Base-by-base conservation (phyloP, 768 basidiomycete species). In the Trametes villosa region DNA sequence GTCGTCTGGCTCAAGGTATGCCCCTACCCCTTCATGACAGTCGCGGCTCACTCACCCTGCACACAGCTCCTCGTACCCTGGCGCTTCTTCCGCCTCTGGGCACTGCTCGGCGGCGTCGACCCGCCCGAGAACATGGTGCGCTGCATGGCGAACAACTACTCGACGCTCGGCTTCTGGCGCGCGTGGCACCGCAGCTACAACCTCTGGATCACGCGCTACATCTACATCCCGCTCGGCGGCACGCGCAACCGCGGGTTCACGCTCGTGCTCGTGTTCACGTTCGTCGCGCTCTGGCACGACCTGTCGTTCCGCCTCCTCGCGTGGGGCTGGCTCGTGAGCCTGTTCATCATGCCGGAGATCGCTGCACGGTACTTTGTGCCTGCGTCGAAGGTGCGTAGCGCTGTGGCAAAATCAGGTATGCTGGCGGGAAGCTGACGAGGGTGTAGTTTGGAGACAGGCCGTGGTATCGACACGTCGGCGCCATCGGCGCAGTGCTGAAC, bases 121-220 rank as follows among this genome's bases (percentile, higher is more conserved):
- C 91, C 94, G 0, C 97, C 96, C 0, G 97, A 99, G 74, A 99
- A 99, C 74, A 97, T 98, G 97, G 83, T 99, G 13, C 84, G 97
- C n/a, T 98, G 97, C 70, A 90, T 98, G 87, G 91, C 87, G 22
- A 99, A 98, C 73, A 98, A 98, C 72, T 98, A 98, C 71, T 97
- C 96, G 0, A 84, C 87, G 0, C 72, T 88, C 11, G 94, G 94
- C 0, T 98, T 99, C 74, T 98, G 97, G 97, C 76, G 94, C 63
- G 89, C 88, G 64, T 98, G 96, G 97, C 96, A 98, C 72, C 81
- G 97, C 9, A 93, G 91, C 63, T 98, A 95, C 75, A 99, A 98
- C 69, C 82, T 97, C 15, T 98, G 96, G 97, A 79, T 96, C 46
- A 85, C 94, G 36, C 81, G 96, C 55, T 98, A 98, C 70, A 92